A percentile compares a stretch with the other conserved stretches of the same genome.
Conservation (phyloP, 2,329 filamentous ascomycete species). For the Geosmithia flava region DNA sequence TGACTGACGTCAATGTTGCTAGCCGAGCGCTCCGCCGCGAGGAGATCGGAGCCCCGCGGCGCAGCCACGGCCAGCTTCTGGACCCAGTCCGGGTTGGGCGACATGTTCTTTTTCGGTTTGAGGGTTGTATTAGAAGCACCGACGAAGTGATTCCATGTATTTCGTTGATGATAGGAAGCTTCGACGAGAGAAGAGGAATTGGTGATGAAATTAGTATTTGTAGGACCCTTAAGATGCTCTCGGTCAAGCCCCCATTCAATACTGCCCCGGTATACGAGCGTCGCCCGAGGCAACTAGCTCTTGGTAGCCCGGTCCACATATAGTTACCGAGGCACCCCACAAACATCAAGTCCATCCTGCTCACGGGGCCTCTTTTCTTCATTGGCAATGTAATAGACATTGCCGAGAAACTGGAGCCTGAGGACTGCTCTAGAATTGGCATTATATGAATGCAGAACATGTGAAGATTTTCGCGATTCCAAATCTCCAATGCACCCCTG, state of each 20-base stretch:
- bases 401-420: too few species aligned
- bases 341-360: background rate
- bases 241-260: background rate
- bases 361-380: background rate
- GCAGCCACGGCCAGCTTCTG: conserved; percentile 30
- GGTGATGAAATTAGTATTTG: background rate
- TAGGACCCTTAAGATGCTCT: background rate
- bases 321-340: background rate
- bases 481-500: too few species aligned
- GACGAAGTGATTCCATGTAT: background rate
- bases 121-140: background rate
- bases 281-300: background rate
- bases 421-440: too few species aligned
- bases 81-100: conserved; percentile 16
- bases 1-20: conserved; percentile 56
- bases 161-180: background rate
- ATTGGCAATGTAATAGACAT: background rate
- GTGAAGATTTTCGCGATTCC: too few species aligned
- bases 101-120: background rate
- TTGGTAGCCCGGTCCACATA: background rate
- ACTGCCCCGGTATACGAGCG: background rate
- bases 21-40: conserved; percentile 53
- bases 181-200: background rate
- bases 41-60: conserved; percentile 57
- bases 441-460: too few species aligned